Evolutionary conservation across 352 stramenopile species (phyloP).

Genomic region (Globisporangium cystogenes): DNA sequence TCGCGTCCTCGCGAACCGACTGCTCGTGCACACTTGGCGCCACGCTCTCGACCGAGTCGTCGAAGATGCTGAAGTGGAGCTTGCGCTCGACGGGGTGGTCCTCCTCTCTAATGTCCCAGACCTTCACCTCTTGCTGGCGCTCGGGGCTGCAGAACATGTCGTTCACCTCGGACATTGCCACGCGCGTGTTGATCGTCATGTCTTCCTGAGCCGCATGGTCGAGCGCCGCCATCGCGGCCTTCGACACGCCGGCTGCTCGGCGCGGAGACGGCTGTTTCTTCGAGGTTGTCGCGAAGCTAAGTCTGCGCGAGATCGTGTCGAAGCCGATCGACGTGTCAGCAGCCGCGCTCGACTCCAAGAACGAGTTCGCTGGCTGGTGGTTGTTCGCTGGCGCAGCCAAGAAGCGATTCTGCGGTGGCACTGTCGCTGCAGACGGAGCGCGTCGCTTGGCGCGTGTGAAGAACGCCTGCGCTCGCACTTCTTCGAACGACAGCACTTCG

Average conservation of each 20-base stretch:
- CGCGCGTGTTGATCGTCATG: constrained; percentile 84
- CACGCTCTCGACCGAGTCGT: constrained; percentile 72
- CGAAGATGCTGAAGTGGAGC: constrained; percentile 80
- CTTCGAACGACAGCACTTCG: constrained; percentile 72
- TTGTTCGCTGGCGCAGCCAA: constrained; percentile 1
- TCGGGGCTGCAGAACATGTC: constrained; percentile 83
- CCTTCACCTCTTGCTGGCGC: constrained; percentile 28
- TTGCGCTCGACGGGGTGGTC: constrained; percentile 79
- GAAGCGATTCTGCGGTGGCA: constrained; percentile 20
- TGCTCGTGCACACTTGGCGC: constrained; percentile 41
- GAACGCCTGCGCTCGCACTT: constrained; percentile 49
- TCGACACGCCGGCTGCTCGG: constrained; percentile 3
- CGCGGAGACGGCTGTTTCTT: constrained; percentile 14
- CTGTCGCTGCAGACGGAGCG: background rate
- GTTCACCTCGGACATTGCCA: constrained; percentile 82
- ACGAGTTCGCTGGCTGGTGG: constrained; percentile 10
- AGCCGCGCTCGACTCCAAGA: constrained; percentile 11
- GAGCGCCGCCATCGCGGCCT: constrained; percentile 14
- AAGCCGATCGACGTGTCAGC: constrained; percentile 8
- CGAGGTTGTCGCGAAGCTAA: constrained; percentile 16
- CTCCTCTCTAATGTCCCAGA: constrained; percentile 45
- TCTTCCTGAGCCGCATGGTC: constrained; percentile 63
- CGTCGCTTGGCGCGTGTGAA: constrained; percentile 9
- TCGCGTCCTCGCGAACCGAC: constrained; percentile 35
- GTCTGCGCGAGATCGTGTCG: constrained; percentile 16